These are phyloP conservation scores for Penicillium sp. DNA, from an alignment of 2,329 filamentous ascomycete genomes.

Conservation along the genomic window DNA sequence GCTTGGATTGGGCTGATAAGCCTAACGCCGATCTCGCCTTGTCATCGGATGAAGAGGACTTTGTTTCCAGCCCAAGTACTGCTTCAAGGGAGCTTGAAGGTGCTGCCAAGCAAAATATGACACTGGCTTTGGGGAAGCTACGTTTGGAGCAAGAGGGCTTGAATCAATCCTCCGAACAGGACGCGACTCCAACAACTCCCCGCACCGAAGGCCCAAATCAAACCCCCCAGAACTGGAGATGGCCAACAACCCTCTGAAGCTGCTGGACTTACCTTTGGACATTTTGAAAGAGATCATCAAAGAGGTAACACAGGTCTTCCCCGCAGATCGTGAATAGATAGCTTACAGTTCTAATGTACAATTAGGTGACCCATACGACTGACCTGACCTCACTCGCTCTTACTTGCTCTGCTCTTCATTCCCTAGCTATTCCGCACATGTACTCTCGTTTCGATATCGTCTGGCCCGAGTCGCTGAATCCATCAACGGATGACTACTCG, in stretches of 20 bases:
- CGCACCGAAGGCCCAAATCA: constrained; percentile 7
- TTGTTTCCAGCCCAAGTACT: constrained; percentile 30
- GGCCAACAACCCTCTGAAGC: constrained; percentile 56
- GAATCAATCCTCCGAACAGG: constrained; percentile 10
- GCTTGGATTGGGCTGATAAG: constrained; percentile 26
- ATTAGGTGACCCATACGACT: constrained; percentile 74
- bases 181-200: constrained; percentile 12
- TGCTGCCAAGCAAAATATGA: constrained; percentile 5
- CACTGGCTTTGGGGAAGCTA: constrained; percentile 13
- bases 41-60: constrained; percentile 34
- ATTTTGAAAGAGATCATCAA: constrained; percentile 76
- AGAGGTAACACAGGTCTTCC: constrained; percentile 55
- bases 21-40: constrained; percentile 24
- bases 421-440: constrained; percentile 72
- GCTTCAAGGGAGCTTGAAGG: constrained; percentile 21
- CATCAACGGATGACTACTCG: constrained; percentile 63
- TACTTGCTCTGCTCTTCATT: constrained; percentile 74
- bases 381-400: constrained; percentile 76
- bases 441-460: constrained; percentile 86
- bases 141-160: constrained; percentile 12
- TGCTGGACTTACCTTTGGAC: constrained; percentile 76
- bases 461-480: constrained; percentile 69
- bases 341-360: constrained; percentile 5
- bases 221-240: neutral
- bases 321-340: neutral